Base-by-base conservation (phyloP, 2,329 filamentous ascomycete species). In the Pseudocercospora fijiensis region DNA sequence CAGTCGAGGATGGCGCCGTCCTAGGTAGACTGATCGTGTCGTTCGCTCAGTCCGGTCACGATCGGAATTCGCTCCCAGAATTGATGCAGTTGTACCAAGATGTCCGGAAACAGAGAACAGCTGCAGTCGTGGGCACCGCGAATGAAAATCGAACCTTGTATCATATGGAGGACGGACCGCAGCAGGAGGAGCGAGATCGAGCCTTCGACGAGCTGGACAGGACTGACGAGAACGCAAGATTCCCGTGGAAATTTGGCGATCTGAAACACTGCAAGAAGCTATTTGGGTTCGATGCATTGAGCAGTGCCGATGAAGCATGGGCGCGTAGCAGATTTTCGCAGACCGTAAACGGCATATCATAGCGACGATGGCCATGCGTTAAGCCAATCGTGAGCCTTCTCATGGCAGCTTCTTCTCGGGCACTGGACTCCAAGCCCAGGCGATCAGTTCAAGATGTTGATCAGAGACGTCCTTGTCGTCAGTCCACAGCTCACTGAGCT, bases 1-100 rank as follows among this genome's bases (percentile, higher is more conserved):
- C 85, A 0, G 77, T 90, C 0, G 87, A 90, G 70, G 88, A 90
- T 58, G 87, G 86, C 0, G 86, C 86, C 0, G 85, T 88, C 0
- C 76, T 90, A 0, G 87, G 87, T 0, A 58, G 58, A 26, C 49
- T 66, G 16, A 41, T 66, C 5, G 56, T 47, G 75, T 79, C 0
- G 68, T 89, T 1, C 74, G 89, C 0, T 81, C 82, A 0, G 76
- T 81, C 6, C 33, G 87, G 9, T 75, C 76, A 30, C 71, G 72
- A 1, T 79, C 78, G 51, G 66, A 69, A n/a, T 0, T 74, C 75
- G 18, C 64, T 75, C 3, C 75, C 80, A 0, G 66, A 75, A 11
- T 74, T 77, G 1, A 66, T 83, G 7, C 68, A 73, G 16, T 51
- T 79, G 2, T 83, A 81, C 58, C 74, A 83, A 62, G 69, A 74